Base-by-base conservation (phyloP, 2,329 filamentous ascomycete species). In the Neonectria punicea region DNA sequence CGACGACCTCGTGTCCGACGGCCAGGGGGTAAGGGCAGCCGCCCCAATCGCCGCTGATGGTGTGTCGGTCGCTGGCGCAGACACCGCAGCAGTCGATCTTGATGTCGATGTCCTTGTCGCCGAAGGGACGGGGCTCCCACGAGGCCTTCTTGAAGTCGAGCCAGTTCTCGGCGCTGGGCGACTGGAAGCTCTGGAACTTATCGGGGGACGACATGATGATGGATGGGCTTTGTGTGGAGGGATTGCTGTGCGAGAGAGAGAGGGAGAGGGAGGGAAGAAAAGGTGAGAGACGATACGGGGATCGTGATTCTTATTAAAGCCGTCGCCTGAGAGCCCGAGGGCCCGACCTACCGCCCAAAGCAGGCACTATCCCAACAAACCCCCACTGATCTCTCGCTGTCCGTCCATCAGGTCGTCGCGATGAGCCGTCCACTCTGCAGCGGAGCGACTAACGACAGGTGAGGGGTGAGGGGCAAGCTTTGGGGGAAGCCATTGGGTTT, bases 81-180 rank as follows among this genome's bases (percentile, higher is more conserved):
- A 93, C 85, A 75, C 93, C 92, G 75, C 92, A 95, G 76, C 88
- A 90, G 70, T 94, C 90, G 74, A 97, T 91, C 84, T 94, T 92
- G 80, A 97, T 88, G 77, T 97, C 93, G 73, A 97, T 89, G 77
- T 97, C 93, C 80, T 93, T 87, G 77, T 94, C 92, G 70, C 91
- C 93, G 77, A 97, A 97, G 18, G 92, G 92, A 83, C 97, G 96
- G 63, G 94, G 89, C 72, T 90, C 87, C 83, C 93, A 93, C 83
- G 94, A 79, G 76, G 91, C 89, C 81, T 93, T 91, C 74, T 90
- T 83, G 75, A 90, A 89, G 64, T 89, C 83, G 69, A 86, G 79
- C 84, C 85, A 88, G 50, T 81, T 83, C 55, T 84, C 84, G 25
- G 84, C 78, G 59, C 82, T 82, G 62, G 85, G 78, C 73, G 89